Evolutionary conservation across 2,329 filamentous ascomycete genomes (phyloP).

Genomic region (Talaromyces sp.): DNA sequence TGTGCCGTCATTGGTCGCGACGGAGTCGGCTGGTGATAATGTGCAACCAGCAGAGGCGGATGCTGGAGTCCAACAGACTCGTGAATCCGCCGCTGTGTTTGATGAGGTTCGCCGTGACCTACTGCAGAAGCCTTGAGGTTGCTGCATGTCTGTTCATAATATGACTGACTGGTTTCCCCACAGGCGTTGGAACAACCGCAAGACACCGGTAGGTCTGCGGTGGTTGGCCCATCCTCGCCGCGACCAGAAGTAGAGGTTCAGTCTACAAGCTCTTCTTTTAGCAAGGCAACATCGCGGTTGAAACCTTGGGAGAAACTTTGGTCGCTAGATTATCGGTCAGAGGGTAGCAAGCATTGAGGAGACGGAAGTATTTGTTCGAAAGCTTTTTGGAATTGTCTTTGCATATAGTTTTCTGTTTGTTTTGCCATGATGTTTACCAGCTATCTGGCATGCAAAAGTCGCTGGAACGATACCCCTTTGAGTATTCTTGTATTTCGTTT

Average conservation of each 20-base stretch:
- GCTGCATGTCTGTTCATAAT: neutral
- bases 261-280: neutral
- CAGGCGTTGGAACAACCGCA: slow-evolving; percentile 4
- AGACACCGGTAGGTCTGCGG: neutral
- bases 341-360: slow-evolving; percentile 8
- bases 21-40: slow-evolving; percentile 31
- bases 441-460: neutral
- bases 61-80: slow-evolving; percentile 21
- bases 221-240: neutral
- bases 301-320: slow-evolving; percentile 11
- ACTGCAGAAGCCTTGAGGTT: slow-evolving; percentile 35
- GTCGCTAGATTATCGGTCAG: slow-evolving; percentile 9
- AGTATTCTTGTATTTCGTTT: neutral
- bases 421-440: neutral
- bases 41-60: slow-evolving; percentile 31
- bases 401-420: neutral
- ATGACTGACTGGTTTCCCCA: neutral
- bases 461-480: slow-evolving; percentile 1
- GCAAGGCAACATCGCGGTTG: slow-evolving; percentile 6
- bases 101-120: slow-evolving; percentile 46
- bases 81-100: slow-evolving; percentile 36
- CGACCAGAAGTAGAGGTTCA: neutral
- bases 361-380: neutral
- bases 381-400: neutral
- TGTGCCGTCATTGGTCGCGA: slow-evolving; percentile 23